Percentiles rank a stretch among this genome's conserved stretches.
These are phyloP conservation scores for Pythium brachiatum DNA, from an alignment of 352 stramenopile species.

Conservation along the genomic window DNA sequence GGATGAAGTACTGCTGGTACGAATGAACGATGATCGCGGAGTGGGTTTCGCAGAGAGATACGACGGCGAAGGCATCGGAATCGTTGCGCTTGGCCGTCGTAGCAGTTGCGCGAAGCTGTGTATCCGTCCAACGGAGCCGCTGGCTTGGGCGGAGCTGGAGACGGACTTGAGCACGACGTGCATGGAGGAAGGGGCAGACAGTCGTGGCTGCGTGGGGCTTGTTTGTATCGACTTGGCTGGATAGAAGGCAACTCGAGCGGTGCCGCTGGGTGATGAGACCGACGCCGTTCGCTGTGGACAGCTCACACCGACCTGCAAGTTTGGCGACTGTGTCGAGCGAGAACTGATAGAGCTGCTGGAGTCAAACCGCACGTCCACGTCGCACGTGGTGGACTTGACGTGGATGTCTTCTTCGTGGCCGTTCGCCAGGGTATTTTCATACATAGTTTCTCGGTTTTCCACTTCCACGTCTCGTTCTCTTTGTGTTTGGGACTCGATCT, in stretches of 20 bases:
- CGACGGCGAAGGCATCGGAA: neutral
- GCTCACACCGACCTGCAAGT: neutral
- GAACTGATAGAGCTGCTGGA: neutral
- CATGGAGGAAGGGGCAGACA: neutral
- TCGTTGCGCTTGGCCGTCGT: neutral
- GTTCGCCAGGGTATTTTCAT: neutral
- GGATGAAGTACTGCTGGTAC: neutral
- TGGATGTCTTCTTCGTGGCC: neutral
- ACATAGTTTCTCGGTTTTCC: neutral
- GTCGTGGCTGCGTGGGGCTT: neutral
- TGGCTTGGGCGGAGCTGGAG: neutral
- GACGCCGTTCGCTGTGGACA: too few species aligned
- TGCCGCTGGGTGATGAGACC: neutral
- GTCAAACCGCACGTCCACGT: conserved; percentile 1
- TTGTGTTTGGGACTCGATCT: neutral
- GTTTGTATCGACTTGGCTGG: neutral
- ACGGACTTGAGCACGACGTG: conserved; percentile 5
- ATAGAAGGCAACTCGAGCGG: neutral
- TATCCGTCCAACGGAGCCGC: neutral
- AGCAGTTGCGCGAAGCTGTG: neutral
- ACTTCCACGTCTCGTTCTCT: neutral
- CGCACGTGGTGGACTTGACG: neutral
- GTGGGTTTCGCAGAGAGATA: neutral
- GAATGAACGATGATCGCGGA: neutral
- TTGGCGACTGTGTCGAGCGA: neutral